Evolutionary conservation across 768 basidiomycete species (phyloP).

Genomic region (Podaxis sp.): DNA sequence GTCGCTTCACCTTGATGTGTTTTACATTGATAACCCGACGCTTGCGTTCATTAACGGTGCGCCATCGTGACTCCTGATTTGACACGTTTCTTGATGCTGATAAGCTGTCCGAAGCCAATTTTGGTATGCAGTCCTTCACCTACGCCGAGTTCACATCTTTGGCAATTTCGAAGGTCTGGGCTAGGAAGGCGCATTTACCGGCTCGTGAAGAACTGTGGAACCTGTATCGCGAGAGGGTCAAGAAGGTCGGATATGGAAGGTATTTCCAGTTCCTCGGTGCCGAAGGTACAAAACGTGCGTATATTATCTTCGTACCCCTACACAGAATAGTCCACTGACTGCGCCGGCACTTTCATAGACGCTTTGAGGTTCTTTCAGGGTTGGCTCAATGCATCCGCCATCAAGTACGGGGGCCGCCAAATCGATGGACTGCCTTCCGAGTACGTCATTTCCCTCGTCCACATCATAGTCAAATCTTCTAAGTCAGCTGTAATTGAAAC

Average conservation of each 20-base stretch:
- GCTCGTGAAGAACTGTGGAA: conserved; percentile 30
- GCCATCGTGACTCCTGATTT: conserved; percentile 5
- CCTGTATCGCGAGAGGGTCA: conserved; percentile 27
- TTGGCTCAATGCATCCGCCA: conserved; percentile 39
- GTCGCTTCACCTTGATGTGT: conserved; percentile 36
- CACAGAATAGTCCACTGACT: neutral
- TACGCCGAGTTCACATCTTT: conserved; percentile 35
- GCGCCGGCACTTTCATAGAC: conserved; percentile 15
- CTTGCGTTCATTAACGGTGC: conserved; percentile 36
- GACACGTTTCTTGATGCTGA: neutral
- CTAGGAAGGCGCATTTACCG: conserved; percentile 33
- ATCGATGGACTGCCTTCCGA: conserved; percentile 14
- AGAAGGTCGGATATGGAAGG: conserved; percentile 33
- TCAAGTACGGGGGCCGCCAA: conserved; percentile 36
- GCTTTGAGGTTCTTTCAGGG: conserved; percentile 32
- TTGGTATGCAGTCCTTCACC: conserved; percentile 38
- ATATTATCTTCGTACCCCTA: neutral
- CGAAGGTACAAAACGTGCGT: conserved; percentile 26
- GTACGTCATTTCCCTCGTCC: conserved; percentile 2
- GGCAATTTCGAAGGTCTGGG: conserved; percentile 37
- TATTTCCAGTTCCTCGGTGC: conserved; percentile 34
- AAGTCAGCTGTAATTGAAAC: neutral
- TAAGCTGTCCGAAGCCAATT: conserved; percentile 27
- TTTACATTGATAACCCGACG: conserved; percentile 46
- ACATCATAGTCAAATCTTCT: too few species aligned